phyloP scores from a whole-genome alignment of 2,329 filamentous ascomycete genomes.

The Venturia pyrina region DNA sequence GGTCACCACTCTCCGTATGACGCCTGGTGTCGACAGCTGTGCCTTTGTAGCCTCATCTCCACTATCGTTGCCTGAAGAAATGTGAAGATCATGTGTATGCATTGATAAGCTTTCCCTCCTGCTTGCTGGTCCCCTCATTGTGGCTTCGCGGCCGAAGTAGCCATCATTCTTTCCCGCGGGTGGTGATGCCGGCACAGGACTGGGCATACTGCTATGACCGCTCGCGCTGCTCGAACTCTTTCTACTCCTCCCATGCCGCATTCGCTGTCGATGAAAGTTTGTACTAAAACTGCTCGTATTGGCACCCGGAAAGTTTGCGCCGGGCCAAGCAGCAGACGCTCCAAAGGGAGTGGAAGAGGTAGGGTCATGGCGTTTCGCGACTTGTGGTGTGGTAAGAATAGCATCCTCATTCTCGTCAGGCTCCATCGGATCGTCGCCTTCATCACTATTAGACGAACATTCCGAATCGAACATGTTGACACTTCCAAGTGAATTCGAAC shows the following conservation, averaged over 20 bases:
- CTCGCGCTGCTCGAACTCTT: slow-evolving; percentile 62
- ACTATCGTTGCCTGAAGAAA: slow-evolving; percentile 69
- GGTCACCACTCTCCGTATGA: slow-evolving; percentile 74
- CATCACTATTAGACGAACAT: slow-evolving; percentile 61
- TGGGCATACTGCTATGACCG: slow-evolving; percentile 58
- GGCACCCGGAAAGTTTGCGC: slow-evolving; percentile 48
- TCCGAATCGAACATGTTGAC: slow-evolving; percentile 71
- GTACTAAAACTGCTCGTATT: slow-evolving; percentile 28
- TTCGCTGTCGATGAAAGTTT: slow-evolving; percentile 60
- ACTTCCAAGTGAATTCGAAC: slow-evolving; percentile 71
- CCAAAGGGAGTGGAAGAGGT: slow-evolving; percentile 39
- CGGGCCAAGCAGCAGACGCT: slow-evolving; percentile 57
- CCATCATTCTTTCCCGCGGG: slow-evolving; percentile 45
- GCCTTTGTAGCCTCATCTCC: slow-evolving; percentile 53
- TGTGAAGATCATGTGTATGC: slow-evolving; percentile 79
- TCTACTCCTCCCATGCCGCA: slow-evolving; percentile 48
- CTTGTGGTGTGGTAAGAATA: slow-evolving; percentile 75
- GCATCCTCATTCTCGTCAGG: slow-evolving; percentile 51
- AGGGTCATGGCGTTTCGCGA: slow-evolving; percentile 46
- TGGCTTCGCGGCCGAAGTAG: slow-evolving; percentile 44
- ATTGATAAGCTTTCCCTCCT: slow-evolving; percentile 83
- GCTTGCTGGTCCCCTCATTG: slow-evolving; percentile 40
- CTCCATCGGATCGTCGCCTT: slow-evolving; percentile 41
- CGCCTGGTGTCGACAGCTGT: slow-evolving; percentile 50
- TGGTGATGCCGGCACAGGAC: slow-evolving; percentile 65